Percentiles rank a stretch among this genome's conserved stretches.
Evolutionary conservation across 768 basidiomycete species (phyloP).

Genomic region (Mycena kentingensis): DNA sequence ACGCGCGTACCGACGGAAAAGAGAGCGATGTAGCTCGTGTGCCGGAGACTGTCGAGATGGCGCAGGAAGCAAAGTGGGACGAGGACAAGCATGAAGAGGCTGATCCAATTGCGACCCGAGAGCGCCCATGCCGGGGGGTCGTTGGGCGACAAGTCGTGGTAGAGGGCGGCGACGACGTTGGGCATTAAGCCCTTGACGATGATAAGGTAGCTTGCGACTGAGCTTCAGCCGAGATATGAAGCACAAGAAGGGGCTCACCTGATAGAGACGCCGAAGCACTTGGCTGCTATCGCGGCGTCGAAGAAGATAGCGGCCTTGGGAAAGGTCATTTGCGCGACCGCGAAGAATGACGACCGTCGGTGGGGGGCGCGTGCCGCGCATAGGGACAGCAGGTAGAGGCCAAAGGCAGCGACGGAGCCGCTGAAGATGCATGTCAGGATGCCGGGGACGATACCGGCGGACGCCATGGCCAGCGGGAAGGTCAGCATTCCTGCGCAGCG

Average conservation of each 20-base stretch:
- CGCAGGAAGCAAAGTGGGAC: slow-evolving; percentile 84
- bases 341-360: slow-evolving; percentile 80
- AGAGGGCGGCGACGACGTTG: slow-evolving; percentile 81
- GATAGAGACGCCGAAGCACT: slow-evolving; percentile 96
- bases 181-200: slow-evolving; percentile 94
- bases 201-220: slow-evolving; percentile 69
- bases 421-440: slow-evolving; percentile 86
- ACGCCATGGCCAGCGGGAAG: slow-evolving; percentile 88
- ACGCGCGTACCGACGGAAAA: slow-evolving; percentile 80
- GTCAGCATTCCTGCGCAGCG: slow-evolving; percentile 74
- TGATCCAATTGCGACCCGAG: slow-evolving; percentile 82
- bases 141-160: slow-evolving; percentile 72
- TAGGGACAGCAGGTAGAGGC: slow-evolving; percentile 83
- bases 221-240: slow-evolving; percentile 2
- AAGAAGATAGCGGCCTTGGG: slow-evolving; percentile 87
- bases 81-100: slow-evolving; percentile 71
- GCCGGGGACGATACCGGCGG: slow-evolving; percentile 87
- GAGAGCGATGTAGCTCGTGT: slow-evolving; percentile 89
- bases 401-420: slow-evolving; percentile 75
- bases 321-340: slow-evolving; percentile 82
- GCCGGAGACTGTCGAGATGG: slow-evolving; percentile 80
- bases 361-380: slow-evolving; percentile 79
- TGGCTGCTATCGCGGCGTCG: slow-evolving; percentile 91
- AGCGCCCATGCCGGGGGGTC: slow-evolving; percentile 77
- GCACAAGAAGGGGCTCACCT: slow-evolving; percentile 47